A percentile compares a stretch with the other conserved stretches of the same genome.
Conservation (phyloP, 176 grass and related monocot species). For the Guadua angustifolia region DNA sequence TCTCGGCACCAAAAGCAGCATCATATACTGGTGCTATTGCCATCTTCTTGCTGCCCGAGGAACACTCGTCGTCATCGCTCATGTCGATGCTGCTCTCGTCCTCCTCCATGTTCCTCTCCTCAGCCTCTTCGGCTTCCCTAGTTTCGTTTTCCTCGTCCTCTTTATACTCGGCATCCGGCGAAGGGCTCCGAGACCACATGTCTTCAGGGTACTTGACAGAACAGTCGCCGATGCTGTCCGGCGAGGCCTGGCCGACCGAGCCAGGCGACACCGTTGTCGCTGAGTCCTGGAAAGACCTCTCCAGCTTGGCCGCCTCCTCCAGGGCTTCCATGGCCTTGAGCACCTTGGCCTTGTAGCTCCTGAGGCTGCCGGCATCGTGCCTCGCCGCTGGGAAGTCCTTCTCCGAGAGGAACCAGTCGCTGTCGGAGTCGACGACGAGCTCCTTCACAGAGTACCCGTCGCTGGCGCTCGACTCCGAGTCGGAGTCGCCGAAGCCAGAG, state of each 20-base stretch:
- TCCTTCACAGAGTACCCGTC: slow-evolving; percentile 97
- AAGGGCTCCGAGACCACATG: slow-evolving; percentile 61
- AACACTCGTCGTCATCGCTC: slow-evolving; percentile 35
- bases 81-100: slow-evolving; percentile 26
- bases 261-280: slow-evolving; percentile 38
- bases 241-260: slow-evolving; percentile 39
- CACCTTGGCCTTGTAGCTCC: slow-evolving; percentile 48
- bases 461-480: slow-evolving; percentile 80
- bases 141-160: slow-evolving; percentile 15
- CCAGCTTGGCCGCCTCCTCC: slow-evolving; percentile 20
- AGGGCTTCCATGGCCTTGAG: slow-evolving; percentile 53
- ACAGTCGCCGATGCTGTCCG: slow-evolving; percentile 37
- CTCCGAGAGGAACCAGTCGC: slow-evolving; percentile 83
- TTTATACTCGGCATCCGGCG: slow-evolving; percentile 50
- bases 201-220: slow-evolving; percentile 50
- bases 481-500: slow-evolving; percentile 66
- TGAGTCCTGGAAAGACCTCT: slow-evolving; percentile 43
- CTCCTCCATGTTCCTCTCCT: background rate
- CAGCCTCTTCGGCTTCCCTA: slow-evolving; percentile 19
- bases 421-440: slow-evolving; percentile 82
- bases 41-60: background rate
- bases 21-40: background rate
- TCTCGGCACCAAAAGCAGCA: background rate
- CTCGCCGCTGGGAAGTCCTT: slow-evolving; percentile 46
- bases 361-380: slow-evolving; percentile 39